A percentile compares a stretch with the other conserved stretches of the same genome.
phyloP scores from a whole-genome alignment of 257 asterid genomes.

The Knoxia roxburghii region DNA sequence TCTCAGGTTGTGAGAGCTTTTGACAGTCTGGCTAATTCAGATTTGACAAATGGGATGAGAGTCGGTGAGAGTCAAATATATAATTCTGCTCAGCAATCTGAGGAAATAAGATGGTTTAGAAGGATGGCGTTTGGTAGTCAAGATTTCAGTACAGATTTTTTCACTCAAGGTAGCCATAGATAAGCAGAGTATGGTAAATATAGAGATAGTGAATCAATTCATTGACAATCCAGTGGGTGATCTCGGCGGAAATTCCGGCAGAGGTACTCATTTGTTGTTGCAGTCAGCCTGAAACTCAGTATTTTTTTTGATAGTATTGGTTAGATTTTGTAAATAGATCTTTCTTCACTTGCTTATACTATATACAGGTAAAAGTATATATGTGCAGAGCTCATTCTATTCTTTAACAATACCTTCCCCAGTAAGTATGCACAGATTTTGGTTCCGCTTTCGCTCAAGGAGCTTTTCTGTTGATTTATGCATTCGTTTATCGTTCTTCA shows the following conservation, averaged over 20 bases:
- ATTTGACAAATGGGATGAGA: conserved; percentile 82
- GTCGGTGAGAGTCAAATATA: conserved; percentile 77
- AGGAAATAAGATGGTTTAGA: conserved; percentile 68
- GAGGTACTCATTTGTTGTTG: conserved; percentile 21
- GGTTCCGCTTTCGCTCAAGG: conserved; percentile 6
- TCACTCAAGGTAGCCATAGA: conserved; percentile 44
- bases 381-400: conserved; percentile 14
- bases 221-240: conserved; percentile 6
- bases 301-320: conserved; percentile 6
- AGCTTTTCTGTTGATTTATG: background rate
- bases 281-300: conserved; percentile 11
- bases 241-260: background rate
- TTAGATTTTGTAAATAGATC: conserved; percentile 26
- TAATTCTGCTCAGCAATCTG: conserved; percentile 77
- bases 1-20: conserved; percentile 81
- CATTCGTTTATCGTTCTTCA: background rate
- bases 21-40: conserved; percentile 53
- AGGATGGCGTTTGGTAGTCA: conserved; percentile 90
- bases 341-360: conserved; percentile 15
- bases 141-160: conserved; percentile 62
- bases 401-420: conserved; percentile 33
- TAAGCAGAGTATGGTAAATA: conserved; percentile 16
- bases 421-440: conserved; percentile 39
- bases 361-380: background rate
- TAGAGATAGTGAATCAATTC: conserved; percentile 19